Conservation (phyloP, 805 yeast genomes). For the Metschnikowia corniflorae region DNA sequence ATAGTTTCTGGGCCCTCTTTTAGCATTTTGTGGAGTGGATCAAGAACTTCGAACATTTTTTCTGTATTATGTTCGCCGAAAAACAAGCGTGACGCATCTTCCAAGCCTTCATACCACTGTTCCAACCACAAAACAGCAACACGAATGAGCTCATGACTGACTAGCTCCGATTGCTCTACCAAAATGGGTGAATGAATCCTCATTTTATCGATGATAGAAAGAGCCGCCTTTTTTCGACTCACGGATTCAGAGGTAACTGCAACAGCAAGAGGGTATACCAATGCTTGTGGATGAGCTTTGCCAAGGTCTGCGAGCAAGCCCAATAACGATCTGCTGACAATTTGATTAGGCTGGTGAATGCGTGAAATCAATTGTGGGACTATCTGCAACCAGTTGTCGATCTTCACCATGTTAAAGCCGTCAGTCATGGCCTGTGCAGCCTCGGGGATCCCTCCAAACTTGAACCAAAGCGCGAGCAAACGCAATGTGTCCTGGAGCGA, state of each 20-base stretch:
- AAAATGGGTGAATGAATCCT: constrained; percentile 77
- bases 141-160: constrained; percentile 88
- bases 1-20: constrained; percentile 88
- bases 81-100: constrained; percentile 90
- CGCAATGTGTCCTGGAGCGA: constrained; percentile 92
- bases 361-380: constrained; percentile 94
- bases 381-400: constrained; percentile 94
- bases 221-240: constrained; percentile 87
- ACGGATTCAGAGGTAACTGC: constrained; percentile 92
- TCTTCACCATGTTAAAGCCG: constrained; percentile 83
- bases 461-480: constrained; percentile 89
- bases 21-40: constrained; percentile 82
- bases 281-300: constrained; percentile 94
- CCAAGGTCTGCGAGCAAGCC: constrained; percentile 85
- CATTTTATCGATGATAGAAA: constrained; percentile 88
- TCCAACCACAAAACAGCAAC: constrained; percentile 98
- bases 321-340: constrained; percentile 75
- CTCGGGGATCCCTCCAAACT: constrained; percentile 89
- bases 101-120: constrained; percentile 96
- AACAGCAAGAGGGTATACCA: constrained; percentile 92
- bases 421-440: constrained; percentile 88
- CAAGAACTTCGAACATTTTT: constrained; percentile 87
- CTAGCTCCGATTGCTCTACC: constrained; percentile 90
- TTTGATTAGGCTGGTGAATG: constrained; percentile 89
- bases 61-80: constrained; percentile 94